Evolutionary conservation across 73 alveolate species (phyloP).

Genomic region (Paramecium sexaurelia): DNA sequence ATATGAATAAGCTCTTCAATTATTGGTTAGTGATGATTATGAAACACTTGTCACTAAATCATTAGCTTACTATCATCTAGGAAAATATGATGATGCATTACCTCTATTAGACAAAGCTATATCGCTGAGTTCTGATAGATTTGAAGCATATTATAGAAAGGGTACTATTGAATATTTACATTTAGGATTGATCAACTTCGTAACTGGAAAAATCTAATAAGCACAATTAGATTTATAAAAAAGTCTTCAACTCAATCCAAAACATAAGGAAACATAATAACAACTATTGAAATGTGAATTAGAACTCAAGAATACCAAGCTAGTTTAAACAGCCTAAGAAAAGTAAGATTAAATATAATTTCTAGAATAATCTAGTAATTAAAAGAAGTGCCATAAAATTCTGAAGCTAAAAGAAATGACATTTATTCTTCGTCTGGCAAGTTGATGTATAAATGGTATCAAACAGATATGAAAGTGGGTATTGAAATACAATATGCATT

Average conservation of each 20-base stretch:
- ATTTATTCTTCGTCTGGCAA: conserved; percentile 54
- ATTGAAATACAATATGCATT: conserved; percentile 62
- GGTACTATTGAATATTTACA: neutral
- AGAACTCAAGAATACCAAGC: conserved; percentile 9
- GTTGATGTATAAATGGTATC: conserved; percentile 60
- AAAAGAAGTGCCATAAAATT: neutral
- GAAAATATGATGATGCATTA: conserved; percentile 3
- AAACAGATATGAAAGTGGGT: conserved; percentile 58
- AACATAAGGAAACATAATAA: neutral
- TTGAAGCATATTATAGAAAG: conserved; percentile 43
- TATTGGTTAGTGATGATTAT: conserved; percentile 12
- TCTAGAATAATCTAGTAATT: neutral
- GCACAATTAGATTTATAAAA: conserved; percentile 6
- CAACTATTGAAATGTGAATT: neutral
- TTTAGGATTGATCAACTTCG: conserved; percentile 29
- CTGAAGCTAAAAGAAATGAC: neutral
- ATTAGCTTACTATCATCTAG: neutral
- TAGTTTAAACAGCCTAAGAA: neutral
- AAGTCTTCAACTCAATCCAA: neutral
- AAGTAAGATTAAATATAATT: neutral
- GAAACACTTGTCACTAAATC: conserved; percentile 22
- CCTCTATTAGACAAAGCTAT: neutral
- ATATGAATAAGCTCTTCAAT: neutral
- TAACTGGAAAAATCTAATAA: neutral
- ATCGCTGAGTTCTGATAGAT: neutral